Percentiles rank a stretch among this genome's conserved stretches.
Evolutionary conservation across 345 rosid genomes (phyloP).

Genomic region (Citrus hindsii): DNA sequence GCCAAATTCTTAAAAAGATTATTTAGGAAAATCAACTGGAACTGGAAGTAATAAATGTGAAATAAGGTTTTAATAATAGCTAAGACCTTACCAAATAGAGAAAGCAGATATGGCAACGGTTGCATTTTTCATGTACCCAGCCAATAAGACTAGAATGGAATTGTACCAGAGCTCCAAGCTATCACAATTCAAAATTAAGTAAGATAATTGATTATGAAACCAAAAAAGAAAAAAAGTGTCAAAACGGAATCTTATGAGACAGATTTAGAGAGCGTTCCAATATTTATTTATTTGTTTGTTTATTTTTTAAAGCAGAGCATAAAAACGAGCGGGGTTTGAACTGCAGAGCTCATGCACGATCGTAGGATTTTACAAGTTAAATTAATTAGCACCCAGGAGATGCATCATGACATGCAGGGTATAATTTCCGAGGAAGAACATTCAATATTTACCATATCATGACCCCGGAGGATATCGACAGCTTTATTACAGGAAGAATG

Average conservation of each 20-base stretch:
- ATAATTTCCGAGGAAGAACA: no score
- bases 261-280: background rate
- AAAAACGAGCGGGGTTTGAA: no score
- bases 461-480: conserved; percentile 5
- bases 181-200: background rate
- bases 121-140: conserved; percentile 72
- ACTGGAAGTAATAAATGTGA: background rate
- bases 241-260: background rate
- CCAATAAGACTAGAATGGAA: conserved; percentile 60
- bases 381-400: background rate
- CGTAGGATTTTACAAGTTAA: background rate
- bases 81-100: conserved; percentile 65
- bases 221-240: no score
- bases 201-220: background rate
- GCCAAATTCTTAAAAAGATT: no score
- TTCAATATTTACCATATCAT: background rate
- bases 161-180: conserved; percentile 86
- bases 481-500: conserved; percentile 4
- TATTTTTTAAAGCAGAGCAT: no score
- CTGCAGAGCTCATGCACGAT: no score
- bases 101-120: conserved; percentile 62
- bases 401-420: background rate
- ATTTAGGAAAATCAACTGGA: background rate
- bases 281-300: no score
- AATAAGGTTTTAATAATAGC: background rate